These are phyloP conservation scores for Calonectria hawksworthii DNA, from an alignment of 2,329 filamentous ascomycete species.

Conservation along the genomic window DNA sequence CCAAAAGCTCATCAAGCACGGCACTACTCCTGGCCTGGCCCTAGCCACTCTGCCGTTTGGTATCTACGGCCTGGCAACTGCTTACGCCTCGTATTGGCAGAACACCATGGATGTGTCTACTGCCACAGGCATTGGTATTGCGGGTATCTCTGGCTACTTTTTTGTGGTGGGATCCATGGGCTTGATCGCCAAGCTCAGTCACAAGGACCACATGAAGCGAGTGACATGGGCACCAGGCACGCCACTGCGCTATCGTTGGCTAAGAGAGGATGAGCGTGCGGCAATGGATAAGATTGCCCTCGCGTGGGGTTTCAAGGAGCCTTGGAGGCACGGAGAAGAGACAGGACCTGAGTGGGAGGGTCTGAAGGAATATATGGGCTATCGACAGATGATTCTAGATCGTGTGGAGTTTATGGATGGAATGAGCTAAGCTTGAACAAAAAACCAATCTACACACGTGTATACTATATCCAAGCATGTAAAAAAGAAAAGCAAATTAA, in stretches of 20 bases:
- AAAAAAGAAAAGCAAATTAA: slow-evolving; percentile 23
- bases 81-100: slow-evolving; percentile 58
- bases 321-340: slow-evolving; percentile 86
- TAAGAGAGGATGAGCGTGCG: slow-evolving; percentile 90
- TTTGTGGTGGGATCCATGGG: slow-evolving; percentile 86
- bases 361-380: slow-evolving; percentile 84
- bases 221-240: slow-evolving; percentile 92
- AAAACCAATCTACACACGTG: slow-evolving; percentile 14
- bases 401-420: slow-evolving; percentile 92
- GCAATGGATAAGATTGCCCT: slow-evolving; percentile 88
- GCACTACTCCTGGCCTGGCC: slow-evolving; percentile 70
- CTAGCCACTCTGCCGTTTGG: slow-evolving; percentile 74
- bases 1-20: slow-evolving; percentile 76
- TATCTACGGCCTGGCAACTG: slow-evolving; percentile 77
- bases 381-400: slow-evolving; percentile 91
- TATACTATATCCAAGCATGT: slow-evolving; percentile 38
- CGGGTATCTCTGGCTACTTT: slow-evolving; percentile 86
- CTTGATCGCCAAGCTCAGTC: slow-evolving; percentile 85
- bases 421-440: slow-evolving; percentile 66
- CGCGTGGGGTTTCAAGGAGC: slow-evolving; percentile 92
- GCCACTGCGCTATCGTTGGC: slow-evolving; percentile 84
- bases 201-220: slow-evolving; percentile 95
- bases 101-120: slow-evolving; percentile 82
- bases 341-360: slow-evolving; percentile 91
- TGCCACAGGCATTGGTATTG: slow-evolving; percentile 84